phyloP scores from a whole-genome alignment of 495 filamentous ascomycete genomes.

The Aspergillus bertholletiae region DNA sequence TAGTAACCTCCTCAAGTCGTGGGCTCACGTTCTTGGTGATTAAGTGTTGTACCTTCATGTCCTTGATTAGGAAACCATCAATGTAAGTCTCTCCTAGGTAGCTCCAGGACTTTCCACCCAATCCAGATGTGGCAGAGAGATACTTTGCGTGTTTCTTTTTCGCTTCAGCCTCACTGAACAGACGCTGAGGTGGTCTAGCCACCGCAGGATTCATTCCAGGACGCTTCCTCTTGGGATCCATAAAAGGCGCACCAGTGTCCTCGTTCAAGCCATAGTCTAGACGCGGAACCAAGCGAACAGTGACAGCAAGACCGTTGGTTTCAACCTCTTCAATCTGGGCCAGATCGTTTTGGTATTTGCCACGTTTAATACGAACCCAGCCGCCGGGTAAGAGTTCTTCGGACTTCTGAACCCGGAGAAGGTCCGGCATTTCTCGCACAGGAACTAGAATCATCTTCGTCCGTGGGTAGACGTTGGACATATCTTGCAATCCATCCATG shows the following conservation, averaged over 20 bases:
- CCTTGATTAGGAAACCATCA: slow-evolving; percentile 91
- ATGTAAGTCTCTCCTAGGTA: slow-evolving; percentile 86
- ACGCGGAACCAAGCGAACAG: slow-evolving; percentile 81
- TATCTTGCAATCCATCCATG: slow-evolving; percentile 70
- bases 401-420: slow-evolving; percentile 83
- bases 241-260: slow-evolving; percentile 57
- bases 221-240: slow-evolving; percentile 73
- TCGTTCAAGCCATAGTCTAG: slow-evolving; percentile 89
- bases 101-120: slow-evolving; percentile 70
- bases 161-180: slow-evolving; percentile 93
- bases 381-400: slow-evolving; percentile 81
- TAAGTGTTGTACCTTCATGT: slow-evolving; percentile 83
- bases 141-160: slow-evolving; percentile 79
- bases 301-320: slow-evolving; percentile 84
- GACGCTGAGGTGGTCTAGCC: slow-evolving; percentile 75
- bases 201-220: slow-evolving; percentile 45
- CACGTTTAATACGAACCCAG: slow-evolving; percentile 85
- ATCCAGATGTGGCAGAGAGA: slow-evolving; percentile 50
- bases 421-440: slow-evolving; percentile 97
- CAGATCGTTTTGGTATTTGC: slow-evolving; percentile 84
- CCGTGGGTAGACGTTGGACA: slow-evolving; percentile 81
- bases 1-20: slow-evolving; percentile 89
- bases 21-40: slow-evolving; percentile 86
- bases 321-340: slow-evolving; percentile 93
- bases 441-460: slow-evolving; percentile 81